phyloP scores from a whole-genome alignment of 2,329 filamentous ascomycete species.

The Lizonia empirigonia region DNA sequence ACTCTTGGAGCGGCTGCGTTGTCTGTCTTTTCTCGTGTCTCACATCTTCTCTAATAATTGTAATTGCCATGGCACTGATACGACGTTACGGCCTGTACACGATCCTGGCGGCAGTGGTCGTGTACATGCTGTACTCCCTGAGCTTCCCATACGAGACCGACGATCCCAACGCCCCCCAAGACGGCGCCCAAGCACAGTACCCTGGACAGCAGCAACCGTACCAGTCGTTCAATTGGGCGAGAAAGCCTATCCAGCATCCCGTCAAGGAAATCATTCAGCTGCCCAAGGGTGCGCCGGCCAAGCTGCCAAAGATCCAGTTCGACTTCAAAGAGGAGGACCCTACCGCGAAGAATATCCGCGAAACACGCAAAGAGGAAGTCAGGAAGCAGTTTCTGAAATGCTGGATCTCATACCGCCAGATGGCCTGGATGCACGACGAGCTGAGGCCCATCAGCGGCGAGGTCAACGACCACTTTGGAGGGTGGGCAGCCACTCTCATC shows the following conservation, averaged over 20 bases:
- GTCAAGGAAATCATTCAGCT: constrained; percentile 45
- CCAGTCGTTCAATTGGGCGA: constrained; percentile 48
- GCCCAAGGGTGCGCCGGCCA: constrained; percentile 45
- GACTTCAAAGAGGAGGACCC: constrained; percentile 47
- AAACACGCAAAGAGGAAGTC: constrained; percentile 46
- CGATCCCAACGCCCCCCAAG: constrained; percentile 9
- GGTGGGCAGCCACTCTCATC: constrained; percentile 55
- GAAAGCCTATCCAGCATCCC: constrained; percentile 50
- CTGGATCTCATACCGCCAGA: constrained; percentile 52
- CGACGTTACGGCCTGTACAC: constrained; percentile 47
- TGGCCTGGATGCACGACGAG: constrained; percentile 58
- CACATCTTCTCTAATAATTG: constrained; percentile 14
- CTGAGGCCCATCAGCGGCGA: constrained; percentile 52
- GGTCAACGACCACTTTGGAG: constrained; percentile 51
- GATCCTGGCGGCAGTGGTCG: constrained; percentile 38
- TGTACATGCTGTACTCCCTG: constrained; percentile 48
- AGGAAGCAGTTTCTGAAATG: constrained; percentile 52
- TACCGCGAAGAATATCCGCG: constrained; percentile 39
- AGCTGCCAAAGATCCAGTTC: constrained; percentile 52
- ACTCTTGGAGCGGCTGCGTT: constrained; percentile 1
- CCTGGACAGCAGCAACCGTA: constrained; percentile 15
- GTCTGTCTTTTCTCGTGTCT: constrained; percentile 13
- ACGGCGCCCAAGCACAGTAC: constrained; percentile 7
- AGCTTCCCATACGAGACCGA: constrained; percentile 40
- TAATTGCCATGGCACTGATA: constrained; percentile 47